Conservation (phyloP, 495 filamentous ascomycete species). For the Lindgomyces ingoldianus region DNA sequence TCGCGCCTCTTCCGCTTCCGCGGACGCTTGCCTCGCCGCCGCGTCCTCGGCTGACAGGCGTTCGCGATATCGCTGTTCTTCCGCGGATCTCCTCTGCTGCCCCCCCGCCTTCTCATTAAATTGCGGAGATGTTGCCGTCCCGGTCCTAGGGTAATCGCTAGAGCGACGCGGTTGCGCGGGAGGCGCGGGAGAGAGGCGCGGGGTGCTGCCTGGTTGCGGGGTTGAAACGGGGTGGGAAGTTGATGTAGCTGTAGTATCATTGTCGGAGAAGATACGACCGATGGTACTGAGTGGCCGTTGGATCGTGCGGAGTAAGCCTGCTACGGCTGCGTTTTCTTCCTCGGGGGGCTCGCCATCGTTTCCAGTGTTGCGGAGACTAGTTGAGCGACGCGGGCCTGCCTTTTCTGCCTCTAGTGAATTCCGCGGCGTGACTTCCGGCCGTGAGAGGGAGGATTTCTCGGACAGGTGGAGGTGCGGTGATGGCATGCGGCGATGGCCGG, state of each 20-base stretch:
- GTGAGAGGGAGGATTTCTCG: slow-evolving; percentile 63
- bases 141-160: slow-evolving; percentile 47
- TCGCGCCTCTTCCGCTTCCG: slow-evolving; percentile 85
- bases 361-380: slow-evolving; percentile 48
- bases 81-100: slow-evolving; percentile 12
- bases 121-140: not conserved
- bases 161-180: slow-evolving; percentile 36
- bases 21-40: slow-evolving; percentile 90
- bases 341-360: slow-evolving; percentile 46
- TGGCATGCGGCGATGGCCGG: slow-evolving; percentile 32
- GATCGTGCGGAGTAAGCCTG: slow-evolving; percentile 85
- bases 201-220: slow-evolving; percentile 58
- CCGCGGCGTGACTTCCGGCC: slow-evolving; percentile 56
- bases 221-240: slow-evolving; percentile 47
- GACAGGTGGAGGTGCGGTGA: slow-evolving; percentile 48
- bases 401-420: slow-evolving; percentile 60
- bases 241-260: slow-evolving; percentile 42
- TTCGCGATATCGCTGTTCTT: slow-evolving; percentile 19
- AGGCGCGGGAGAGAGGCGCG: slow-evolving; percentile 61
- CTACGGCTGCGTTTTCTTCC: slow-evolving; percentile 76
- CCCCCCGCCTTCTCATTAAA: slow-evolving; percentile 23
- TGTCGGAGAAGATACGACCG: slow-evolving; percentile 95
- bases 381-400: slow-evolving; percentile 50
- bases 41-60: slow-evolving; percentile 76
- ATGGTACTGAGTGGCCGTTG: slow-evolving; percentile 90